A percentile compares a stretch with the other conserved stretches of the same genome.
Conservation (phyloP, 2,329 filamentous ascomycete genomes). For the Elsinoe arachidis region DNA sequence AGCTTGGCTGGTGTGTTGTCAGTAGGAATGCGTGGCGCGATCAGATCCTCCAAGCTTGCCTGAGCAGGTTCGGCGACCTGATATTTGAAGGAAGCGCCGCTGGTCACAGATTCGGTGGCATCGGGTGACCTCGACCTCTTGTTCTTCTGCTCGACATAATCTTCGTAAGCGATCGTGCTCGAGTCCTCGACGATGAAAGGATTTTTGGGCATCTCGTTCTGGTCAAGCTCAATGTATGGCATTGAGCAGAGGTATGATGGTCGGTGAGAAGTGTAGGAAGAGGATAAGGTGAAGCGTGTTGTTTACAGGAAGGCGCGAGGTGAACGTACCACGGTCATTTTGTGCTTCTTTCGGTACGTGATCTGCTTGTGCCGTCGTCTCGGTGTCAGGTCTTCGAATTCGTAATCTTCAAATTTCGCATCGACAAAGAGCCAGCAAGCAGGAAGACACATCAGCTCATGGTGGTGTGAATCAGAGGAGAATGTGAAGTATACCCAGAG, state of each 20-base stretch:
- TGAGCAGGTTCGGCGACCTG: background rate
- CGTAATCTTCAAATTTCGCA: slow-evolving; percentile 9
- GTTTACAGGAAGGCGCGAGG: background rate
- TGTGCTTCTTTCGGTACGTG: background rate
- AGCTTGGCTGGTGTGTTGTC: background rate
- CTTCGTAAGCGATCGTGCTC: slow-evolving; percentile 14
- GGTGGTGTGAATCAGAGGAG: background rate
- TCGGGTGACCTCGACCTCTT: slow-evolving; percentile 1
- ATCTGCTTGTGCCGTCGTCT: background rate
- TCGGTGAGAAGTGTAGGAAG: background rate
- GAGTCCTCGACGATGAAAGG: slow-evolving; percentile 10
- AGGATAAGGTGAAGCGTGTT: background rate
- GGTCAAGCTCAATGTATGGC: slow-evolving; percentile 3
- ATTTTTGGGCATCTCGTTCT: background rate
- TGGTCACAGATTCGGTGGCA: slow-evolving; percentile 1
- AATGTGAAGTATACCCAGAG: background rate
- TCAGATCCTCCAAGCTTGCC: background rate
- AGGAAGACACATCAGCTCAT: slow-evolving; percentile 11
- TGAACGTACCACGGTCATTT: slow-evolving; percentile 5
- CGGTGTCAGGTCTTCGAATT: background rate
- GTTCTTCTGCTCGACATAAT: slow-evolving; percentile 9
- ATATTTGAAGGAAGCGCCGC: slow-evolving; percentile 7
- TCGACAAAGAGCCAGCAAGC: slow-evolving; percentile 11
- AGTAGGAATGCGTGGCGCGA: background rate
- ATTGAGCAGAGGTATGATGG: background rate